Evolutionary conservation across 768 basidiomycete species (phyloP).

Genomic region (Gymnopilus dilepis): DNA sequence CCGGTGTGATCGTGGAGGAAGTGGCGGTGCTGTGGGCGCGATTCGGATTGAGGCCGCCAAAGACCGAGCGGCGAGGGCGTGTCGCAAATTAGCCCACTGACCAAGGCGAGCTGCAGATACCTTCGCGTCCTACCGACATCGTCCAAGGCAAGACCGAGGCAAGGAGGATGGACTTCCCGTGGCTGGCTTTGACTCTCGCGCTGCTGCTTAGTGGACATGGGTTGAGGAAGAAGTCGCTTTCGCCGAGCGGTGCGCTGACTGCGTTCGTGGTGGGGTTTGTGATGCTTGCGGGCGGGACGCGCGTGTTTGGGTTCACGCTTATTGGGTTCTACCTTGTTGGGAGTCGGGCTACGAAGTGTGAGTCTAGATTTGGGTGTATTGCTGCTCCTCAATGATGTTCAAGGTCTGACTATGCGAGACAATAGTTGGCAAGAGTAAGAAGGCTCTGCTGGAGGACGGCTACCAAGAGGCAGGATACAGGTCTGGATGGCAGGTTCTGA

Average conservation of each 20-base stretch:
- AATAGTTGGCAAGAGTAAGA: slow-evolving; percentile 74
- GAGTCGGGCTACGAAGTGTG: slow-evolving; percentile 83
- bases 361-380: slow-evolving; percentile 27
- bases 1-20: neutral
- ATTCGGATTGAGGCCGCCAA: neutral
- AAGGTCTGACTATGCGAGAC: neutral
- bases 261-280: slow-evolving; percentile 80
- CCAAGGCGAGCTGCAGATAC: too few species aligned
- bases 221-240: slow-evolving; percentile 73
- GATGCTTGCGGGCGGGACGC: slow-evolving; percentile 70
- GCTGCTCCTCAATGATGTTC: neutral
- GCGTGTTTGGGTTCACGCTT: slow-evolving; percentile 67
- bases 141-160: too few species aligned
- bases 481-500: slow-evolving; percentile 79
- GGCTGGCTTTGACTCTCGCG: slow-evolving; percentile 50
- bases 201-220: slow-evolving; percentile 70
- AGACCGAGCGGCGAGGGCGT: neutral
- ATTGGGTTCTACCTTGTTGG: slow-evolving; percentile 82
- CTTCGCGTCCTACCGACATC: too few species aligned
- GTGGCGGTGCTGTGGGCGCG: neutral
- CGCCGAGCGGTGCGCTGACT: slow-evolving; percentile 73
- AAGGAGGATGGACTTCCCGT: slow-evolving; percentile 8
- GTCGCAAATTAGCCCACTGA: neutral
- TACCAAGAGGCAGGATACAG: slow-evolving; percentile 77
- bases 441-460: slow-evolving; percentile 79